Evolutionary conservation across 148 eudicot species (phyloP).

Genomic region (Cornus suecica): DNA sequence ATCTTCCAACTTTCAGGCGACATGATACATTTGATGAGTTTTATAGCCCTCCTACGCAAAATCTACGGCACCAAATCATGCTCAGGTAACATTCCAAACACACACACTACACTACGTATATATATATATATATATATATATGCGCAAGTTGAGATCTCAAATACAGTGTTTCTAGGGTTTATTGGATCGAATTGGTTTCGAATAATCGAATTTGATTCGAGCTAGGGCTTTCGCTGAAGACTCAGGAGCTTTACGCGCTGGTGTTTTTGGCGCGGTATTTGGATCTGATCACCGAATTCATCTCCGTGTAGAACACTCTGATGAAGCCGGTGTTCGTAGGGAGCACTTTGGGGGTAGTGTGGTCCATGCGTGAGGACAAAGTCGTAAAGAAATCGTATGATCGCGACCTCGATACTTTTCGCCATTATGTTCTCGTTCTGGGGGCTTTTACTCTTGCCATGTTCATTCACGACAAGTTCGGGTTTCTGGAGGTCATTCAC

Average conservation of each 20-base stretch:
- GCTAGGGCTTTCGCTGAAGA: constrained; percentile 87
- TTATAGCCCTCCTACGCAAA: constrained; percentile 73
- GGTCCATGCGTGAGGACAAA: constrained; percentile 73
- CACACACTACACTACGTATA: no score
- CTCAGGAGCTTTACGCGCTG: constrained; percentile 83
- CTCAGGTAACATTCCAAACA: constrained; percentile 41
- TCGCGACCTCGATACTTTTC: constrained; percentile 71
- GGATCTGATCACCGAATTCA: constrained; percentile 73
- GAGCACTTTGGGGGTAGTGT: constrained; percentile 72
- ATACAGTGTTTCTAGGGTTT: constrained; percentile 2
- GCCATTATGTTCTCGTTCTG: constrained; percentile 59
- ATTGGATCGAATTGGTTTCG: not conserved
- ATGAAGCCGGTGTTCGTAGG: constrained; percentile 78
- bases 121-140: no score
- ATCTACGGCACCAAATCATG: constrained; percentile 84
- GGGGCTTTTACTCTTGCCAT: constrained; percentile 64
- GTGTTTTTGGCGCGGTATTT: constrained; percentile 81
- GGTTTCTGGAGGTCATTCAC: constrained; percentile 64
- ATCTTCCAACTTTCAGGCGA: constrained; percentile 80
- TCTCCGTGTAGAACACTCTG: constrained; percentile 68
- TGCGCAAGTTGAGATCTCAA: not conserved
- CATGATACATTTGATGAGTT: constrained; percentile 71
- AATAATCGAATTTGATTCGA: not conserved
- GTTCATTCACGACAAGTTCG: constrained; percentile 73
- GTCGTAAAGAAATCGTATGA: constrained; percentile 73